Evolutionary conservation across 2,329 filamentous ascomycete species (phyloP), one percentile per base, ranked within the genome.

Genomic region (Biscogniauxia sp.): DNA sequence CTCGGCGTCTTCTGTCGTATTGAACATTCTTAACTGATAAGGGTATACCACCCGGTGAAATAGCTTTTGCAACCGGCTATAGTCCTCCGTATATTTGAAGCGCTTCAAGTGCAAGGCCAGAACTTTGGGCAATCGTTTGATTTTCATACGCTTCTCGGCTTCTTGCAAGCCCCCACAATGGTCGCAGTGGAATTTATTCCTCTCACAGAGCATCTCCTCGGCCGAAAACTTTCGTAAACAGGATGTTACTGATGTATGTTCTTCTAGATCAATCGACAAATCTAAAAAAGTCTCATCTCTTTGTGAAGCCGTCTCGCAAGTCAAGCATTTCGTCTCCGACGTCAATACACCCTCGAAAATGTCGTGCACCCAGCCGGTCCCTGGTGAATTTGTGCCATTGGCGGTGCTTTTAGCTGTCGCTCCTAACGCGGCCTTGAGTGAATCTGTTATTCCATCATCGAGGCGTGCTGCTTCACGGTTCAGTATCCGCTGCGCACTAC

Each of bases 131-230:
- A 98, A 79, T 57, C 91, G 87, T 80, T 99, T 98, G 69, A 99
- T 94, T 81, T 98, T 99, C 95, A 99, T 99, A 65, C 95, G 87
- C 80, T 98, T 99, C 76, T 99, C 95, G 0, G 95, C 95, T 77
- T 99, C 95, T 76, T 99, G 95, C 58, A 99, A 80, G 2, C 95
- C 95, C 57, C 95, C 95, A 69, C 95, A 99, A 69, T 93, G 93
- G 74, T 99, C 95, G 77, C 95, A 99, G 73, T 99, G 94, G 68
- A 99, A 99, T 74, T 99, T 99, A 80, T 99, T 98, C 62, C 93
- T 86, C 78, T 99, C 95, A 73, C 95, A 98, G 60, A 99, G 84
- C 92, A 98, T 97, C 76, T 99, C 95, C 71, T 98, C 95, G 53
- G 95, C 93, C 0, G 95, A 99, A 71, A 99, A 99, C 70, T 97